Percentiles rank a stretch among this genome's conserved stretches.
Conservation (phyloP, 1,284 basidiomycete genomes). For the Ustilago xerochloae region DNA sequence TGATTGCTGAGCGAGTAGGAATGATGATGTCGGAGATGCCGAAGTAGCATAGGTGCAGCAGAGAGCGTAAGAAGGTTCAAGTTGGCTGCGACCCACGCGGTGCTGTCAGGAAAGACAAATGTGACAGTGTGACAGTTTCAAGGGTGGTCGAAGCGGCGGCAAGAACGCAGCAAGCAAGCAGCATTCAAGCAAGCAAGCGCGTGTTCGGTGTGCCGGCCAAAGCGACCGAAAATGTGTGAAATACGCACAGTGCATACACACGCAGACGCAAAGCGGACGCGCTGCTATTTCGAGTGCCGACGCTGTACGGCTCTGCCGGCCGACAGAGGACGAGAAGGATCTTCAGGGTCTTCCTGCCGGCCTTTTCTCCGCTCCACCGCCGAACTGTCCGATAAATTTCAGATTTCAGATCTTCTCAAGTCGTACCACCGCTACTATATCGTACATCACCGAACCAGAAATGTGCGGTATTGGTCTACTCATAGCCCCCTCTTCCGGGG, state of each 20-base stretch:
- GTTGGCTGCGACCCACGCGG: too few species aligned
- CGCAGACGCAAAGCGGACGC: too few species aligned
- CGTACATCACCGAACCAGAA: not conserved
- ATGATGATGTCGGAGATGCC: not conserved
- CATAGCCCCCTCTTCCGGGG: slow-evolving; percentile 8
- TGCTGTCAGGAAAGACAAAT: too few species aligned
- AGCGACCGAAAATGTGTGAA: not conserved
- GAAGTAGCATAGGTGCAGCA: not conserved
- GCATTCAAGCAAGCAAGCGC: not conserved
- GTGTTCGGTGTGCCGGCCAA: not conserved
- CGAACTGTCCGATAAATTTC: slow-evolving; percentile 8
- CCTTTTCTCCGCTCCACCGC: slow-evolving; percentile 17
- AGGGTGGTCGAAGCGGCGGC: slow-evolving; percentile 2
- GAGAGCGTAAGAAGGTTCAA: not conserved
- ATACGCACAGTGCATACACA: slow-evolving; percentile 4
- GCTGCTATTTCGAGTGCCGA: not conserved
- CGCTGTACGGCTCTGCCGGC: not conserved
- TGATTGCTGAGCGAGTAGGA: not conserved
- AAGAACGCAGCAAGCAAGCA: not conserved
- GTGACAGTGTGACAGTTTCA: too few species aligned
- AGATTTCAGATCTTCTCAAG: not conserved
- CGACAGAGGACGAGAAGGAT: not conserved
- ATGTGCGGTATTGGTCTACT: slow-evolving; percentile 44
- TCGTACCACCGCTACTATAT: not conserved
- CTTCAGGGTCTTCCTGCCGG: slow-evolving; percentile 10